Base-by-base conservation (phyloP, 768 basidiomycete genomes). In the Tylopilus rubrobrunneus region DNA sequence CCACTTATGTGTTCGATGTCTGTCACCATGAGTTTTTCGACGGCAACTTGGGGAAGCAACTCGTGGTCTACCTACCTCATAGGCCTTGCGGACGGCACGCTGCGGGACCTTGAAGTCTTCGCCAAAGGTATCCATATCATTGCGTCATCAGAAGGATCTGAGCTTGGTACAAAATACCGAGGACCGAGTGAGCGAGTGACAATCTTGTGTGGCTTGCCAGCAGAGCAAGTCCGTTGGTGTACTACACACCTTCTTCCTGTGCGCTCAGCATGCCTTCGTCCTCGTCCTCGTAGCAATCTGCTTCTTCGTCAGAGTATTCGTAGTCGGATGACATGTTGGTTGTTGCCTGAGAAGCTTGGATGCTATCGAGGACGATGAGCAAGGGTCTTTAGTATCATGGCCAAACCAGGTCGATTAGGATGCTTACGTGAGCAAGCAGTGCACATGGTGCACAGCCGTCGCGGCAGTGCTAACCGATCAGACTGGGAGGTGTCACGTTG, bases 51-150 rank as follows among this genome's bases (percentile, higher is more conserved):
- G 51, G 80, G 81, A 48, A 95, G 81, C 12, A 86, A 79, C 53
- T 88, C 83, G 67, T 85, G 89, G n/a, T 91, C n/a, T n/a, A n/a
- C n/a, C 85, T 41, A 96, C 82, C 63, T 97, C 92, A 66, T 92
- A 97, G 2, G 83, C 71, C 73, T 90, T 89, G 57, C 68, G 76
- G 62, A 78, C 80, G 42, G 74, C 76, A 66, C 83, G 85, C 5
- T 75, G 67, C 0, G 73, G 62, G 45, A 86, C 72, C 57, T 76
- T 83, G 69, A 85, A 84, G 66, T 87, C 85, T 50, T 86, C 82
- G 28, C 77, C 77, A 60, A 77, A 80, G 45, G 74, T 75, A 57
- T 86, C 87, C 75, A 86, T 79, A 56, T 86, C 73, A 87, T 81
- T 31, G 87, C 88, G 51, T 84, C 82, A 19, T 81, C 83, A 15